Conservation (phyloP, 2,329 filamentous ascomycete genomes). For the Cladophialophora bantiana region DNA sequence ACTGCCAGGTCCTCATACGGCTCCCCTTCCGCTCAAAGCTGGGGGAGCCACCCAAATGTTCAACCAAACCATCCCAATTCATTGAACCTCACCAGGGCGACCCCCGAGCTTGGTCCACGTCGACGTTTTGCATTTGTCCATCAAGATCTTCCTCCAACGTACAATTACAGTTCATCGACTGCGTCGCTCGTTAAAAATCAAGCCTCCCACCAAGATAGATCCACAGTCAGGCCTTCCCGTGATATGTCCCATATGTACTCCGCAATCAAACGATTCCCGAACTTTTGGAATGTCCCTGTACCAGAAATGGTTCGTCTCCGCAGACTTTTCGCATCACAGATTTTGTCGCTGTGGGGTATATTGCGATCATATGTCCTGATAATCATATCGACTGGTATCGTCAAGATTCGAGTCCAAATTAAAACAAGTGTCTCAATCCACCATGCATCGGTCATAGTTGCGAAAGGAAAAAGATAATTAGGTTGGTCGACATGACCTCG, state of each 20-base stretch:
- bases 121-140: slow-evolving; percentile 1
- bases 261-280: slow-evolving; percentile 10
- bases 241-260: slow-evolving; percentile 14
- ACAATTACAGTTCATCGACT: slow-evolving; percentile 11
- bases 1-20: background rate
- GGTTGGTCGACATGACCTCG: background rate
- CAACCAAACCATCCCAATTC: background rate
- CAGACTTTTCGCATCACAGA: slow-evolving; percentile 21
- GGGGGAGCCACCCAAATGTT: background rate
- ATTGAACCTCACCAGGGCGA: background rate
- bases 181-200: background rate
- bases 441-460: background rate
- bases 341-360: slow-evolving; percentile 32
- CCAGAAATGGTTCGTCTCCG: slow-evolving; percentile 1
- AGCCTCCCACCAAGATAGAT: background rate
- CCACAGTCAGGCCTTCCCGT: background rate
- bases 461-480: slow-evolving; percentile 13
- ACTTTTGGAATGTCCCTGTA: slow-evolving; percentile 25
- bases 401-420: slow-evolving; percentile 10
- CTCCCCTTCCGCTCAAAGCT: background rate
- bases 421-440: slow-evolving; percentile 12
- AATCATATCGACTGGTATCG: slow-evolving; percentile 31
- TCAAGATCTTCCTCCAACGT: slow-evolving; percentile 7
- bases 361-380: slow-evolving; percentile 34
- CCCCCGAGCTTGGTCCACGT: background rate